These are phyloP conservation scores for Diaporthe capsici DNA, from an alignment of 2,329 filamentous ascomycete species.

Conservation along the genomic window DNA sequence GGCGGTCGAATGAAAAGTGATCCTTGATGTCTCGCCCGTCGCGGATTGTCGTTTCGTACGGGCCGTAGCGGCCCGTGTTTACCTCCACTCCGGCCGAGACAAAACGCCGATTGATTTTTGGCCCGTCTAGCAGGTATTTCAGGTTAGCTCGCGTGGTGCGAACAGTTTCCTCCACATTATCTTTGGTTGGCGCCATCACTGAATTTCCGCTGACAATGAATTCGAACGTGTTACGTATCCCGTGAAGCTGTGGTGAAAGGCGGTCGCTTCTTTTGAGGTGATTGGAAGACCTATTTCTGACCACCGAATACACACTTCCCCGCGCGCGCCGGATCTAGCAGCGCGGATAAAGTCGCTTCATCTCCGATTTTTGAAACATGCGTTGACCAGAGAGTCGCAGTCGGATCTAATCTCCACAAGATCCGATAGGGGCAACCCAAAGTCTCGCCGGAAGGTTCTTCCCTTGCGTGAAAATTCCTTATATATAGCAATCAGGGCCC, in stretches of 20 bases:
- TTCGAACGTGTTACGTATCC: too few species aligned
- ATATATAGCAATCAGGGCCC: neutral
- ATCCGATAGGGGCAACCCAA: neutral
- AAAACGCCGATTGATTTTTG: slow-evolving; percentile 41
- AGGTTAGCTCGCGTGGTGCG: slow-evolving; percentile 1
- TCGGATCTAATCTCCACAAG: neutral
- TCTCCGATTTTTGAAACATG: neutral
- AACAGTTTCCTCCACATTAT: neutral
- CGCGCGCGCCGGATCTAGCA: neutral
- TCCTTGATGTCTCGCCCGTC: slow-evolving; percentile 41
- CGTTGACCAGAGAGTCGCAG: neutral
- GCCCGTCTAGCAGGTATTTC: slow-evolving; percentile 2
- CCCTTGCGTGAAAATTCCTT: neutral
- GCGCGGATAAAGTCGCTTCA: neutral
- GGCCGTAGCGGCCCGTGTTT: slow-evolving; percentile 41
- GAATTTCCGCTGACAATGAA: neutral
- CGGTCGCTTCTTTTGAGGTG: too few species aligned
- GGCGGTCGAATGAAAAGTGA: slow-evolving; percentile 37
- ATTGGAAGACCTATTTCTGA: too few species aligned
- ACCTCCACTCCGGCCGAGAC: slow-evolving; percentile 41
- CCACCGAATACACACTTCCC: neutral
- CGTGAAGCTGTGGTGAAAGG: neutral
- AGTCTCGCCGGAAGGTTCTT: neutral
- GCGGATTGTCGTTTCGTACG: slow-evolving; percentile 38
- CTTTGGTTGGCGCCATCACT: neutral